Evolutionary conservation across 2,329 filamentous ascomycete genomes (phyloP).

Genomic region (Verticillium isaacii): DNA sequence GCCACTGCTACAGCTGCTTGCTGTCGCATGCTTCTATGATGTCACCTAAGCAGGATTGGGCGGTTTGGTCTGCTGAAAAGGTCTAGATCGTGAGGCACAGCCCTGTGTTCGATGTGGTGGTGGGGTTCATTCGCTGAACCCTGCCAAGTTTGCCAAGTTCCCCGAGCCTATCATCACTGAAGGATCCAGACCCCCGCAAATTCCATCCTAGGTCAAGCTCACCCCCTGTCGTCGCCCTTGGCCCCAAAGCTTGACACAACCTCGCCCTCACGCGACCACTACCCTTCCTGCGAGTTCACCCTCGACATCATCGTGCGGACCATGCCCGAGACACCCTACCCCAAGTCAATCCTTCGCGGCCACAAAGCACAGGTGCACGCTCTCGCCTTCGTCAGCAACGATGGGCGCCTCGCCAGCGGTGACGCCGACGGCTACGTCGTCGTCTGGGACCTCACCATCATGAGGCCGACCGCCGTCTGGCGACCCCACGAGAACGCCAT

Average conservation of each 20-base stretch:
- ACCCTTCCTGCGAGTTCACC: not conserved
- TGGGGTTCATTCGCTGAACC: not conserved
- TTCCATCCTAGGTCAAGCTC: not conserved
- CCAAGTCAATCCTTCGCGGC: conserved; percentile 70
- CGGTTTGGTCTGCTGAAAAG: too few species aligned
- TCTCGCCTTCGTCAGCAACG: conserved; percentile 65
- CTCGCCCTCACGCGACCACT: not conserved
- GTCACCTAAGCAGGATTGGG: too few species aligned
- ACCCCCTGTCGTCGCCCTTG: not conserved
- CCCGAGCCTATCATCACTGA: not conserved
- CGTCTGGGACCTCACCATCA: conserved; percentile 77
- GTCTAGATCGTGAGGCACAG: not conserved
- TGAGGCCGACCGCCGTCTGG: conserved; percentile 82
- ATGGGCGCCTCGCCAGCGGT: conserved; percentile 75
- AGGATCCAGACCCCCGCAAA: not conserved
- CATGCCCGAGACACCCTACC: conserved; percentile 25
- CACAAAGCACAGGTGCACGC: conserved; percentile 78
- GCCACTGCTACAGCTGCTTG: too few species aligned
- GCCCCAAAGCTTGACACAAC: not conserved
- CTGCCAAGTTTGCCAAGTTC: conserved; percentile 1
- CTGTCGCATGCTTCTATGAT: too few species aligned
- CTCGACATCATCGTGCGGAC: conserved; percentile 10
- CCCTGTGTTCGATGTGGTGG: not conserved
- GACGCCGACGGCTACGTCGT: conserved; percentile 89
- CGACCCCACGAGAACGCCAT: conserved; percentile 75